Evolutionary conservation across 2,329 filamentous ascomycete species (phyloP).

Genomic region (Lithohypha guttulata): DNA sequence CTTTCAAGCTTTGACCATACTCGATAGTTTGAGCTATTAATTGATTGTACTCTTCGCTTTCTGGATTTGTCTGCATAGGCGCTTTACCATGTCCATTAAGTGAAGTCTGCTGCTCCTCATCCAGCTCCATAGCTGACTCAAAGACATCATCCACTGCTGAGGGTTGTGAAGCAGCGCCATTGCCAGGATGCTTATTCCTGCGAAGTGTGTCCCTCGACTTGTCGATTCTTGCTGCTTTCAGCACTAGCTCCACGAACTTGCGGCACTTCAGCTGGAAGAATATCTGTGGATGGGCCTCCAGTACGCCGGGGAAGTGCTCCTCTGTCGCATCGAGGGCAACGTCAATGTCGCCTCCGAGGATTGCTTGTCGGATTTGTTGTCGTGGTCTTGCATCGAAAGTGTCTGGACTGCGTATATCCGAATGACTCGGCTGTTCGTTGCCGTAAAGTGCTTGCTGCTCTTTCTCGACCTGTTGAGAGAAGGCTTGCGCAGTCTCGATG

Average conservation of each 20-base stretch:
- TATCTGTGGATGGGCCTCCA: conserved; percentile 70
- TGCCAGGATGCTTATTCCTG: conserved; percentile 24
- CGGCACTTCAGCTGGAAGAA: conserved; percentile 80
- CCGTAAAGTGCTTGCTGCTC: conserved; percentile 62
- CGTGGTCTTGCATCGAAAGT: conserved; percentile 51
- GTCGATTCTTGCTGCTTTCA: conserved; percentile 57
- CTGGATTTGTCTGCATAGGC: conserved; percentile 24
- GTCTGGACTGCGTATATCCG: conserved; percentile 58
- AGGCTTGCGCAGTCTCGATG: conserved; percentile 80
- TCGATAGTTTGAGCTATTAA: conserved; percentile 60
- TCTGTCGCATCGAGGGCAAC: conserved; percentile 73
- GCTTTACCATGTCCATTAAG: conserved; percentile 25
- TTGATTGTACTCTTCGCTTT: conserved; percentile 32
- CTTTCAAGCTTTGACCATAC: conserved; percentile 69
- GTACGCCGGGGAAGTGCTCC: conserved; percentile 66
- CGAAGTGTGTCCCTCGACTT: conserved; percentile 34
- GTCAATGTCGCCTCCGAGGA: conserved; percentile 88
- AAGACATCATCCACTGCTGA: conserved; percentile 28
- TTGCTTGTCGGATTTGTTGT: conserved; percentile 70
- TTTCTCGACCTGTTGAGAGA: conserved; percentile 66
- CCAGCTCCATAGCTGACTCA: conserved; percentile 48
- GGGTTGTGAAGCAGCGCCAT: conserved; percentile 30
- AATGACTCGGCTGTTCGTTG: conserved; percentile 42
- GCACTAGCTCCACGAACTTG: conserved; percentile 93
- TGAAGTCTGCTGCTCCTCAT: conserved; percentile 35